Conservation (phyloP, 2,329 filamentous ascomycete species). For the Penicillium sp. region DNA sequence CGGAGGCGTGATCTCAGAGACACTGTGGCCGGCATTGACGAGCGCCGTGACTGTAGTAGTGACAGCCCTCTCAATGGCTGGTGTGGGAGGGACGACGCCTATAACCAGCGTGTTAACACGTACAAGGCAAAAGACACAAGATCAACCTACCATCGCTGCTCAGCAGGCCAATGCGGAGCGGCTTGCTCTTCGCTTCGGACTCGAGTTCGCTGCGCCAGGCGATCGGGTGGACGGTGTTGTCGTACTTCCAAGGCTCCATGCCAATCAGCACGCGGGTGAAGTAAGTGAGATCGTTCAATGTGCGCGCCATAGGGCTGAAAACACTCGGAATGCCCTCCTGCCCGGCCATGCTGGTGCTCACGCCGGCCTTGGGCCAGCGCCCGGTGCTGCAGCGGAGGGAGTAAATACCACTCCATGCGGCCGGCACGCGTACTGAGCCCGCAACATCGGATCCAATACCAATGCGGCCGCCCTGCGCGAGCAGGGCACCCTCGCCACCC, state of each 20-base stretch:
- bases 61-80: conserved; percentile 75
- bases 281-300: conserved; percentile 75
- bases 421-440: conserved; percentile 80
- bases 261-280: conserved; percentile 74
- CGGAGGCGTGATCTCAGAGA: conserved; percentile 64
- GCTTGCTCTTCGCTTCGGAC: conserved; percentile 59
- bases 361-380: conserved; percentile 81
- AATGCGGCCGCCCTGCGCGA: conserved; percentile 78
- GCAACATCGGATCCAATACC: conserved; percentile 90
- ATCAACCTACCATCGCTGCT: conserved; percentile 63
- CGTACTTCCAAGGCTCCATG: conserved; percentile 87
- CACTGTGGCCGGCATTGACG: conserved; percentile 68
- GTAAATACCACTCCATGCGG: conserved; percentile 88
- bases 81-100: conserved; percentile 78
- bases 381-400: conserved; percentile 82
- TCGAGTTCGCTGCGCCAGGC: conserved; percentile 67
- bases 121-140: no score
- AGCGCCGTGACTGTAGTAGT: conserved; percentile 69
- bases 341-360: conserved; percentile 83
- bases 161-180: conserved; percentile 72
- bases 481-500: conserved; percentile 75
- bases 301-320: conserved; percentile 89
- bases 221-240: conserved; percentile 81
- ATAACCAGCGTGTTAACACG: no score
- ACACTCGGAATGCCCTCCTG: conserved; percentile 88